Conservation (phyloP, 1,284 basidiomycete genomes). For the Tilletia setariae region DNA sequence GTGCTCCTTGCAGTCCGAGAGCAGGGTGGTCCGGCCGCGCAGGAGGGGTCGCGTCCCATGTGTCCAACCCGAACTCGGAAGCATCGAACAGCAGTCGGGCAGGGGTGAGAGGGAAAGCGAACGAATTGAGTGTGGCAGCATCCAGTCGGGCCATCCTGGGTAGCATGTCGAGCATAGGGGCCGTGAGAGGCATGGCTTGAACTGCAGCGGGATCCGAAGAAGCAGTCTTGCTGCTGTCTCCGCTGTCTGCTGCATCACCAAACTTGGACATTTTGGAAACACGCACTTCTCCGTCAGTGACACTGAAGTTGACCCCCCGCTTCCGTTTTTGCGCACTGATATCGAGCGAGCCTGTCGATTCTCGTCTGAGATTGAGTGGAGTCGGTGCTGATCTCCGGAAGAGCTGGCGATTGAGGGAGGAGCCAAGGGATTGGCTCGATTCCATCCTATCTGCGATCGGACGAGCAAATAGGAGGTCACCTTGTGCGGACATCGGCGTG, state of each 20-base stretch:
- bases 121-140: conserved; percentile 3
- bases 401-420: no score
- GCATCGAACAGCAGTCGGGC: conserved; percentile 12
- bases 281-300: not conserved
- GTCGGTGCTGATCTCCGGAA: not conserved
- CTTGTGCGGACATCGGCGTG: no score
- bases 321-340: not conserved
- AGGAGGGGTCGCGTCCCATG: not conserved
- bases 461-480: no score
- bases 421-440: no score
- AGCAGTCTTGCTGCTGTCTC: no score
- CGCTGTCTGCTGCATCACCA: no score
- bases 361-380: not conserved
- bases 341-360: no score
- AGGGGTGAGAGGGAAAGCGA: conserved; percentile 6
- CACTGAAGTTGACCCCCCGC: not conserved
- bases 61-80: not conserved
- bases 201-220: not conserved
- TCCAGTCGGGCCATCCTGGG: not conserved
- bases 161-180: not conserved
- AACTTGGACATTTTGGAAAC: no score
- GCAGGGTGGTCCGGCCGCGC: not conserved
- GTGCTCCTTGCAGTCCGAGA: not conserved
- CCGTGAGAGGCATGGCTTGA: no score
- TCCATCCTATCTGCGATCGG: no score